Conservation (phyloP, 176 grass and related monocot species). For the Eremochloa ophiuroides region DNA sequence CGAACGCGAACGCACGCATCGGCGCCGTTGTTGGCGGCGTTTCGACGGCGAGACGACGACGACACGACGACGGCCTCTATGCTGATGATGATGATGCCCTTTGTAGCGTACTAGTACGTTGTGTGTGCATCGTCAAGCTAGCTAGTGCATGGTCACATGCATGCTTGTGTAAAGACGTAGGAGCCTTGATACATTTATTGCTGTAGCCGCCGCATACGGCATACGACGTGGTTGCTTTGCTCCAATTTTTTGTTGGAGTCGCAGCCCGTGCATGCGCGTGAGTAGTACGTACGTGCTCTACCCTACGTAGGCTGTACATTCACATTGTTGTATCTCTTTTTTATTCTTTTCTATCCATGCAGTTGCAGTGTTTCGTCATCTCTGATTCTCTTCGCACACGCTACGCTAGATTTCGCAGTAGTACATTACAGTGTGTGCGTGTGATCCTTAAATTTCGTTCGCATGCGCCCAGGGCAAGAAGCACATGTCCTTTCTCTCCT, state of each 20-base stretch:
- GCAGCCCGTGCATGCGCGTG: constrained; percentile 33
- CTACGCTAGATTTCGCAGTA: background rate
- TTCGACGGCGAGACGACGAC: background rate
- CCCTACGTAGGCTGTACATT: constrained; percentile 15
- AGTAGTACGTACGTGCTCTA: background rate
- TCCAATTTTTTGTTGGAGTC: constrained; percentile 51
- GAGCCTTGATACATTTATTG: constrained; percentile 14
- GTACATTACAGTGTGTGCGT: background rate
- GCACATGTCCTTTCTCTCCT: background rate
- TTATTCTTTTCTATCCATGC: background rate
- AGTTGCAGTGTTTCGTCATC: background rate
- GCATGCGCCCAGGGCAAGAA: constrained; percentile 5
- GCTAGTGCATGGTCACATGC: constrained; percentile 26
- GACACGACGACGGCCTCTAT: background rate
- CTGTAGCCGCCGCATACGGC: constrained; percentile 33
- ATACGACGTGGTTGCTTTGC: constrained; percentile 40
- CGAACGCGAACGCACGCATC: no score
- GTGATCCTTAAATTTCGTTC: constrained; percentile 27
- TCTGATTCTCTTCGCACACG: background rate
- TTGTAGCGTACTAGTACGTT: no score
- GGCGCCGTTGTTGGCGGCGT: constrained; percentile 2
- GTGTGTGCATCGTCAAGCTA: background rate
- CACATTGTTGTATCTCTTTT: background rate
- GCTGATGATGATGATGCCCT: no score
- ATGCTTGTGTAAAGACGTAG: constrained; percentile 40